Percentiles rank a stretch among this genome's conserved stretches.
Conservation (phyloP, 1,284 basidiomycete genomes). For the Trichosporon coremiiforme region DNA sequence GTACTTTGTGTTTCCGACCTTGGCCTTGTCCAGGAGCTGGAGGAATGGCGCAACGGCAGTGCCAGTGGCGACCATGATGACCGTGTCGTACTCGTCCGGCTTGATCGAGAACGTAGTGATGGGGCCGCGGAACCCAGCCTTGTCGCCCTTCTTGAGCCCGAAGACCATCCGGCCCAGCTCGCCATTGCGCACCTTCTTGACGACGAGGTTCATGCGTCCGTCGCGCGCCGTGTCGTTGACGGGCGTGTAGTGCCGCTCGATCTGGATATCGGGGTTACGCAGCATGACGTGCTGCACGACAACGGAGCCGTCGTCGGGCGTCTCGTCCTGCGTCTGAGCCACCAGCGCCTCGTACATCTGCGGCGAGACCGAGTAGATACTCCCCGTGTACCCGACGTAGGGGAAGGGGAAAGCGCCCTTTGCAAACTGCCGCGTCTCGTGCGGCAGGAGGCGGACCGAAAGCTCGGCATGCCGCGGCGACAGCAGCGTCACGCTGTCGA, state of each 20-base stretch:
- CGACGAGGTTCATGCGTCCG: conserved; percentile 45
- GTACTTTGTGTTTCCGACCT: conserved; percentile 27
- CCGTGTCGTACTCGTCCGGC: conserved; percentile 42
- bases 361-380: conserved; percentile 14
- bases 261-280: conserved; percentile 51
- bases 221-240: conserved; percentile 48
- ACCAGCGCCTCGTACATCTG: conserved; percentile 9
- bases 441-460: conserved; percentile 20
- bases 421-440: conserved; percentile 21
- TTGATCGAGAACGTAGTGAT: conserved; percentile 47
- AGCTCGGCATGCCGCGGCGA: conserved; percentile 44
- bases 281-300: conserved; percentile 54
- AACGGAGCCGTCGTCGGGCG: conserved; percentile 31
- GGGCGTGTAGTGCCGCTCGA: conserved; percentile 55
- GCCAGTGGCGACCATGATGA: conserved; percentile 56
- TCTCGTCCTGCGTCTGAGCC: conserved; percentile 28
- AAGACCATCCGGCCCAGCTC: conserved; percentile 54
- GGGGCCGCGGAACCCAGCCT: conserved; percentile 51
- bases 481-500: conserved; percentile 31
- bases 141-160: conserved; percentile 40
- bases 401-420: conserved; percentile 14
- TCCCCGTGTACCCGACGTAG: conserved; percentile 1
- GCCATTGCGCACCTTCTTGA: conserved; percentile 53
- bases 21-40: conserved; percentile 50
- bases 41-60: conserved; percentile 55